phyloP scores from a whole-genome alignment of 345 rosid species.

The Moricandia moricandioides region DNA sequence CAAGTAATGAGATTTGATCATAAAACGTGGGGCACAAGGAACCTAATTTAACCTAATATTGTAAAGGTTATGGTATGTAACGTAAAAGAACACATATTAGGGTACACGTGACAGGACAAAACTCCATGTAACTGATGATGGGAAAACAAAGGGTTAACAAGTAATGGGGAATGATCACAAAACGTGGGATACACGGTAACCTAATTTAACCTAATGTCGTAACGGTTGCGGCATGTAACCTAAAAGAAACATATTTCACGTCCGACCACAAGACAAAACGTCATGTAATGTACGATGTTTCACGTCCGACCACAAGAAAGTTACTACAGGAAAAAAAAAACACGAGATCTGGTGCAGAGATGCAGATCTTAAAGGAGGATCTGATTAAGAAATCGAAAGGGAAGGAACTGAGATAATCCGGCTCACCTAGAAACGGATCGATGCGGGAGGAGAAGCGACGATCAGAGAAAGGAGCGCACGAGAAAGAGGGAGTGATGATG shows the following conservation, averaged over 20 bases:
- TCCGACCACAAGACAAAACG: not conserved
- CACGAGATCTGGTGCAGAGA: conserved; percentile 1
- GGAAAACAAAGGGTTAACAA: not conserved
- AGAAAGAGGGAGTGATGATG: conserved; percentile 33
- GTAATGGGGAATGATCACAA: not conserved
- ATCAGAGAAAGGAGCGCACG: conserved; percentile 54
- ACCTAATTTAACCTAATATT: not conserved
- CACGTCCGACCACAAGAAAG: not conserved
- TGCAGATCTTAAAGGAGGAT: not conserved
- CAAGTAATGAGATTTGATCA: not conserved
- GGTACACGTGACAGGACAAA: not conserved
- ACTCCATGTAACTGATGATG: not conserved
- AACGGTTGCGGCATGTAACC: not conserved
- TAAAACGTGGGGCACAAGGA: not conserved
- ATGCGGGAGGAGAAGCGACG: conserved; percentile 3
- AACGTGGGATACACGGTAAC: not conserved
- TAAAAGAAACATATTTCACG: conserved; percentile 2
- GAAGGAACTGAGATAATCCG: not conserved
- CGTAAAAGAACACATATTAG: not conserved
- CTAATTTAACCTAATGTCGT: not conserved
- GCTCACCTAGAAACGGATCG: not conserved
- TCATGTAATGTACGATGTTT: not conserved
- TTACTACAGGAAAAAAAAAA: not conserved
- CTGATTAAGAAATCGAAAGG: not conserved
- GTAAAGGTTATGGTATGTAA: not conserved